These are phyloP conservation scores for Westerdykella sp. DNA, from an alignment of 2,329 filamentous ascomycete species.

Conservation along the genomic window DNA sequence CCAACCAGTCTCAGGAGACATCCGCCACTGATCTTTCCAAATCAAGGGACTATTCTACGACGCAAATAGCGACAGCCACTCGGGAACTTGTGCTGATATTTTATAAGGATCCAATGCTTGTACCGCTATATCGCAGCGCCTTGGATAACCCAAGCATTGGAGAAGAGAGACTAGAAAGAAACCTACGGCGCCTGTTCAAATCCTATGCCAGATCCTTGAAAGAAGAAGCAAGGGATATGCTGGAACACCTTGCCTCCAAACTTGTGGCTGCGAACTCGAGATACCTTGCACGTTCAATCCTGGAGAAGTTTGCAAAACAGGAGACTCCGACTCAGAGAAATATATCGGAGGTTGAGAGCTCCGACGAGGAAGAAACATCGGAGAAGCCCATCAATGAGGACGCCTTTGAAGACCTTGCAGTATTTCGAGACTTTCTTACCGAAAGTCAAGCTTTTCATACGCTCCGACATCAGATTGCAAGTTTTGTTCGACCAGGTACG, in stretches of 20 bases:
- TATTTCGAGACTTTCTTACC: conserved; percentile 10
- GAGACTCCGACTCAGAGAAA: too few relatives aligned
- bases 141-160: conserved; percentile 6
- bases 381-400: conserved; percentile 4
- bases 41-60: conserved; percentile 4
- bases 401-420: conserved; percentile 7
- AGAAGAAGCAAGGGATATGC: conserved; percentile 4
- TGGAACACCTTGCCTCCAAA: conserved; percentile 3
- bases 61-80: conserved; percentile 7
- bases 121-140: conserved; percentile 4
- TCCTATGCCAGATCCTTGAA: conserved; percentile 4
- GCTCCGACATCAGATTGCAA: conserved; percentile 6
- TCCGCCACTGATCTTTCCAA: conserved; percentile 7
- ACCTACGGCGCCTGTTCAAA: conserved; percentile 7
- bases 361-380: background rate
- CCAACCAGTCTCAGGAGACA: conserved; percentile 5
- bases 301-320: conserved; percentile 2
- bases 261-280: conserved; percentile 7
- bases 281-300: conserved; percentile 5
- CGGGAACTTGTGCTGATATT: conserved; percentile 6
- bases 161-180: conserved; percentile 3
- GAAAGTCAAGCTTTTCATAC: conserved; percentile 9
- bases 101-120: conserved; percentile 1
- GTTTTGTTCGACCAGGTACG: conserved; percentile 3
- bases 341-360: conserved; percentile 3